Evolutionary conservation across 345 rosid species (phyloP), one percentile per base, ranked within the genome.

Genomic region (Firmiana major): DNA sequence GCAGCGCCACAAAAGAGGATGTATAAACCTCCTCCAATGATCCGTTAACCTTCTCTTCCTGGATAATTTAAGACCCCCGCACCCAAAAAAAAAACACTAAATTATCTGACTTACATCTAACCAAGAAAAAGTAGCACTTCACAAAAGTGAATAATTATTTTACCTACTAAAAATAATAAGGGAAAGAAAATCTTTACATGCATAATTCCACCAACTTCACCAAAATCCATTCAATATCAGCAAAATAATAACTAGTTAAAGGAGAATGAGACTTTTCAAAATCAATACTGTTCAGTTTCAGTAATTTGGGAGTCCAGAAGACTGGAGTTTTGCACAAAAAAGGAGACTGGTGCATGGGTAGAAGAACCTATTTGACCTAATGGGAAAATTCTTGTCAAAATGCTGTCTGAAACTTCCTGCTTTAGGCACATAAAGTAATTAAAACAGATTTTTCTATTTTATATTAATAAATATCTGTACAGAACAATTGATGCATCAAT

Each of bases 21-120:
- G 90, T 81, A 91, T 82, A 77, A 85, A 91, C 81, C 74, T 89
- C 83, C 82, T 86, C 97, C 97, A 94, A n/a, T 90, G 97, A 85
- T 91, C 91, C 4, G 93, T 86, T 87, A 90, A 60, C 88, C 83
- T 92, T 82, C 79, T 93, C 87, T 91, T 95, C 78, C 94, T 90
- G 75, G 15, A 57, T 21, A 55, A 38, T 60, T 22, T 13, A 9
- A 74, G 28, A 55, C 5, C n/a, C n/a, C n/a, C n/a, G n/a, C n/a
- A n/a, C n/a, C n/a, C n/a, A n/a, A n/a, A n/a, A 6, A 43, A 28
- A 48, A 26, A n/a, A 71, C 31, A 9, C 0, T 51, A 53, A 36
- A 71, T 53, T 54, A 34, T 9, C 13, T 19, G 17, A 63, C 40
- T 28, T 6, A 62, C 40, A 51, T 34, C 24, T 71, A 71, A 36